Percentiles rank a stretch among this genome's conserved stretches.
Conservation (phyloP, 116 monocot genomes). For the Dioscorea cayenensis region DNA sequence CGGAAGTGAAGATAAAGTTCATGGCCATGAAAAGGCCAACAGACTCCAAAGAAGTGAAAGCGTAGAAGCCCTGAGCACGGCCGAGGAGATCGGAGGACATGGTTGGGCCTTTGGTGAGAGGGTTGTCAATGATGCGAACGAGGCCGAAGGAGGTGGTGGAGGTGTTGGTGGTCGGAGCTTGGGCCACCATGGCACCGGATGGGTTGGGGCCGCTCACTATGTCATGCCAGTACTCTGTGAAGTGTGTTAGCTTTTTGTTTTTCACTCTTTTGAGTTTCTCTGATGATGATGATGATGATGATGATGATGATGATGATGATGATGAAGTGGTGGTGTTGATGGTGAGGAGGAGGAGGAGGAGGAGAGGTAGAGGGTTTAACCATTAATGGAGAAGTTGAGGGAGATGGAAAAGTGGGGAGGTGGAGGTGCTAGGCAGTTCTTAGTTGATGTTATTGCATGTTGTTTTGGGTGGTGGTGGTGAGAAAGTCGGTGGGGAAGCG, state of each 20-base stretch:
- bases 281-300: neutral
- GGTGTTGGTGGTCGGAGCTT: slow-evolving; percentile 5
- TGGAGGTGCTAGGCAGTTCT: no score
- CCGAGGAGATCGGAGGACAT: slow-evolving; percentile 21
- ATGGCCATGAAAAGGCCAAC: slow-evolving; percentile 34
- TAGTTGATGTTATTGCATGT: no score
- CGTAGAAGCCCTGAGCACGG: slow-evolving; percentile 35
- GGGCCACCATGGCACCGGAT: slow-evolving; percentile 18
- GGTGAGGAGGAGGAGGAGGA: no score
- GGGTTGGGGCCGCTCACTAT: slow-evolving; percentile 23
- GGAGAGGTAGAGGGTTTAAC: no score
- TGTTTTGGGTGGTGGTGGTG: no score
- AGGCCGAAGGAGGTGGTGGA: slow-evolving; percentile 30
- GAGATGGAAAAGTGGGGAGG: no score
- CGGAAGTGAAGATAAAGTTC: slow-evolving; percentile 26
- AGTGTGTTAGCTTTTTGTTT: slow-evolving; percentile 16
- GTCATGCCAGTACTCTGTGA: slow-evolving; percentile 51
- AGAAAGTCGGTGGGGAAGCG: no score
- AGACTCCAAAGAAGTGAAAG: slow-evolving; percentile 4
- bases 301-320: no score
- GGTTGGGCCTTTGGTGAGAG: slow-evolving; percentile 27
- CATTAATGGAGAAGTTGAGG: no score
- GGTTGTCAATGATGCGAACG: slow-evolving; percentile 43
- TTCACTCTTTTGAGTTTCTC: no score
- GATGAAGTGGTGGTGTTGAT: no score